A percentile compares a stretch with the other conserved stretches of the same genome.
Conservation (phyloP, 2,329 filamentous ascomycete genomes). For the Colletotrichum theobromicola region DNA sequence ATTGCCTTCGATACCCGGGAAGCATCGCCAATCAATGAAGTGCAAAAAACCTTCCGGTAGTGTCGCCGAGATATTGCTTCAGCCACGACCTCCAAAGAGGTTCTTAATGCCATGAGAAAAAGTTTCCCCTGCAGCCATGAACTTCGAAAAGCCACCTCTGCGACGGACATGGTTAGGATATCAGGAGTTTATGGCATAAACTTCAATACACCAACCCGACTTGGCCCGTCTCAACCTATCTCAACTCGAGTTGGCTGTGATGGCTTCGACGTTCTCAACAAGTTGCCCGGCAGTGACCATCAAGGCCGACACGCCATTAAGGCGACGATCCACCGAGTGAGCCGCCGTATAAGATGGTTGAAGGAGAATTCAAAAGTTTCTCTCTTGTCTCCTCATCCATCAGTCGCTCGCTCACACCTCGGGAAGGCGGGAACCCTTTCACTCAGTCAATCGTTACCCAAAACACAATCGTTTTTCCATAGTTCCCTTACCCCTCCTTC, state of each 20-base stretch:
- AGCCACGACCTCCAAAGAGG: not conserved
- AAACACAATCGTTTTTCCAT: not conserved
- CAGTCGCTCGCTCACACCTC: slow-evolving; percentile 17
- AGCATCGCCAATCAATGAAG: not conserved
- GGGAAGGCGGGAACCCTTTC: slow-evolving; percentile 12
- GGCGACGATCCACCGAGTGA: not conserved
- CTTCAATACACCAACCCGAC: not conserved
- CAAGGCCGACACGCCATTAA: not conserved
- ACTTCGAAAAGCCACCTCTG: not conserved
- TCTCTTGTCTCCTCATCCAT: slow-evolving; percentile 1
- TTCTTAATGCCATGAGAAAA: not conserved
- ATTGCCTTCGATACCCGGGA: not conserved
- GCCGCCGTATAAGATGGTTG: not conserved
- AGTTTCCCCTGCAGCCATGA: slow-evolving; percentile 2
- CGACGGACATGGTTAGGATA: not conserved
- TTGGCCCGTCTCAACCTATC: not conserved
- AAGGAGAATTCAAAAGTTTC: not conserved
- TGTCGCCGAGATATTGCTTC: not conserved
- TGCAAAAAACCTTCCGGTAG: not conserved
- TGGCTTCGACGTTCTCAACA: not conserved
- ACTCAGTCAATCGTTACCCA: slow-evolving; percentile 14
- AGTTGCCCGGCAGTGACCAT: not conserved
- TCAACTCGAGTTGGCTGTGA: not conserved
- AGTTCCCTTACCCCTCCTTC: not conserved
- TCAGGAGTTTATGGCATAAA: slow-evolving; percentile 3